A percentile compares a stretch with the other conserved stretches of the same genome.
These are phyloP conservation scores for Aspergillus clavatus DNA, from an alignment of 2,329 filamentous ascomycete species.

Conservation along the genomic window DNA sequence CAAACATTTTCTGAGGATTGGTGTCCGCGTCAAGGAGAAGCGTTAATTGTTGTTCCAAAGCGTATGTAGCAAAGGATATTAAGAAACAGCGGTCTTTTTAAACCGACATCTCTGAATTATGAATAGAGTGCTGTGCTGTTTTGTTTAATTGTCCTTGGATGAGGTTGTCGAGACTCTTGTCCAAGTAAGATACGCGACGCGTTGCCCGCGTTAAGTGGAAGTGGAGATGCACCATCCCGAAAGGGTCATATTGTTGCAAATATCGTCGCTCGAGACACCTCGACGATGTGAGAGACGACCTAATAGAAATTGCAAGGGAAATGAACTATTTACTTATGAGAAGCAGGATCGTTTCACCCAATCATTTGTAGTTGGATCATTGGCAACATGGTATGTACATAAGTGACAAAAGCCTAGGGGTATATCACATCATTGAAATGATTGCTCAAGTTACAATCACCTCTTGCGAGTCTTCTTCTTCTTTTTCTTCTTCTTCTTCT, in stretches of 20 bases:
- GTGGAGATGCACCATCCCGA: neutral
- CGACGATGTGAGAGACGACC: neutral
- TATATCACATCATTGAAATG: constrained; percentile 12
- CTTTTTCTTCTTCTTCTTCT: constrained; percentile 46
- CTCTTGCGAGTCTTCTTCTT: constrained; percentile 44
- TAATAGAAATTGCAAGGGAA: neutral
- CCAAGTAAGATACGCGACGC: constrained; percentile 25
- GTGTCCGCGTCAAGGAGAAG: neutral
- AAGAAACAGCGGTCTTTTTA: neutral
- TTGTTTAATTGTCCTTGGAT: neutral
- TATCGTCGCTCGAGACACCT: neutral
- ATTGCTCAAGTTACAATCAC: constrained; percentile 20
- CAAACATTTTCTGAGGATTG: constrained; percentile 26
- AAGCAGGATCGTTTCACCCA: neutral
- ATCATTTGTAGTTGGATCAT: neutral
- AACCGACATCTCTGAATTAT: neutral
- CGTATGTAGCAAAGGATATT: neutral
- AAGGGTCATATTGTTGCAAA: neutral
- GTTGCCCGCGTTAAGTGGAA: constrained; percentile 29
- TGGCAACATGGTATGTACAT: neutral
- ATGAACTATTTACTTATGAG: too few relatives aligned
- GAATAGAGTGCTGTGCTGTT: neutral
- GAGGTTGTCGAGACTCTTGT: neutral
- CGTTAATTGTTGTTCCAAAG: neutral
- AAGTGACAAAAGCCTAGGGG: constrained; percentile 6